Evolutionary conservation across 208 protist genomes (phyloP), one percentile per base, ranked within the genome.

Genomic region (Strigomonas galati): DNA sequence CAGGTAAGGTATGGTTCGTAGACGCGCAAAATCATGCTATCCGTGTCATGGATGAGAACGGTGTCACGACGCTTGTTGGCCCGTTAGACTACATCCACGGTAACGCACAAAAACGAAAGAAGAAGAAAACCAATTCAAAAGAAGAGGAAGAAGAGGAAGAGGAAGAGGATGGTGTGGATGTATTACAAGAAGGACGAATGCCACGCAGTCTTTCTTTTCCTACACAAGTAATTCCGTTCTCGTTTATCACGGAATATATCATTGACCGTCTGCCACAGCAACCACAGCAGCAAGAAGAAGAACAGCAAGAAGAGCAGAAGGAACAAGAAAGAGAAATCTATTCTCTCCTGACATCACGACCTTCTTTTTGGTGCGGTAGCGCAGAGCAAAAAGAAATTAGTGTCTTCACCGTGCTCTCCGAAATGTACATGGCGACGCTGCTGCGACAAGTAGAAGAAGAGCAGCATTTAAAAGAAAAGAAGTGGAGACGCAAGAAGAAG

Each of bases 1-100:
- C 40, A 15, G 40, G 40, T 2, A 46, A 19, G 40, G 1, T 46
- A 19, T 46, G 40, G 40, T 17, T 46, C 1, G 40, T 46, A 1
- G 40, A 46, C 15, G 40, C 40, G 40, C 40, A 46, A 1, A 46
- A 62, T 37, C 58, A 62, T 21, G 58, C 58, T 7, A 49, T 62
- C 9, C 58, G 58, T 12, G 32, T 62, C 5, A 32, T 62, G 23
- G 21, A 26, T 19, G 28, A n/a, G 37, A 26, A 28, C 0, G 58
- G 58, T 1, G 58, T 62, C 21, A 32, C 21, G 23, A 62, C 58
- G 32, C 21, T 62, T 10, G 15, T 62, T 6, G 58, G 58, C 19
- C 58, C 58, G 0, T 21, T 62, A 12, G 58, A 62, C 21, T 62
- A 62, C 40, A 62, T 32, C 40, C 21, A 30, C 15, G 32, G 21